Percentiles rank a stretch among this genome's conserved stretches.
Evolutionary conservation across 2,329 filamentous ascomycete species (phyloP).

Genomic region (Didymella arachidicola): DNA sequence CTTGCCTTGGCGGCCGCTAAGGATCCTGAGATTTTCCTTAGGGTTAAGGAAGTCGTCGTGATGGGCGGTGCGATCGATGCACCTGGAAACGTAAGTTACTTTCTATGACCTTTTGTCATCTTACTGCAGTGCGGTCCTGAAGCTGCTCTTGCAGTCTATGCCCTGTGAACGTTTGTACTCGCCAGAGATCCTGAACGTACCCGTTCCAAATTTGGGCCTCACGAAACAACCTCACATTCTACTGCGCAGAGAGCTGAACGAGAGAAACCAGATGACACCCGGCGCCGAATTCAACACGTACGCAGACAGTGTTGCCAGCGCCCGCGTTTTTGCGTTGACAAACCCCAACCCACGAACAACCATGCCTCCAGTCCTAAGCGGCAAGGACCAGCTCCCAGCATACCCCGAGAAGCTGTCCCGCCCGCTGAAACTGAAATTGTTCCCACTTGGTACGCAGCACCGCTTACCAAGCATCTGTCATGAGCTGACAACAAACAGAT

Average conservation of each 20-base stretch:
- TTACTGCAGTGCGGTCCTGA: conserved; percentile 19
- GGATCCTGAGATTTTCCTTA: conserved; percentile 88
- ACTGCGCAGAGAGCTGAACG: conserved; percentile 41
- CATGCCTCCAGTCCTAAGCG: conserved; percentile 72
- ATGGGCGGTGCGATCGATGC: conserved; percentile 89
- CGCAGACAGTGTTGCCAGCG: conserved; percentile 70
- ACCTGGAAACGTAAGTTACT: conserved; percentile 71
- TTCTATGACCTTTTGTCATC: neutral
- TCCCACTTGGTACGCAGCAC: conserved; percentile 52
- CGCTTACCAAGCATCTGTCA: neutral
- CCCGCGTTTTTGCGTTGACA: conserved; percentile 59
- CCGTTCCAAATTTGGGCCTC: conserved; percentile 48
- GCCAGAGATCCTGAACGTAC: conserved; percentile 23
- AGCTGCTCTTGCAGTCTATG: conserved; percentile 29
- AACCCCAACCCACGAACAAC: conserved; percentile 72
- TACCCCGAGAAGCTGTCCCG: conserved; percentile 55
- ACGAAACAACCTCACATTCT: conserved; percentile 51
- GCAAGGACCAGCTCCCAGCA: conserved; percentile 39
- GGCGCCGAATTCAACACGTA: conserved; percentile 95
- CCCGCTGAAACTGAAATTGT: conserved; percentile 56
- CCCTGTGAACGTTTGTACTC: conserved; percentile 35
- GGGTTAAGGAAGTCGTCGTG: conserved; percentile 87
- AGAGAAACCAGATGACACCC: conserved; percentile 67
- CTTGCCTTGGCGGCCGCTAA: conserved; percentile 85
- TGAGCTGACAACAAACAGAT: conserved; percentile 41